Evolutionary conservation across 2,329 filamentous ascomycete genomes (phyloP).

Genomic region (Albophoma yamanashiensis): DNA sequence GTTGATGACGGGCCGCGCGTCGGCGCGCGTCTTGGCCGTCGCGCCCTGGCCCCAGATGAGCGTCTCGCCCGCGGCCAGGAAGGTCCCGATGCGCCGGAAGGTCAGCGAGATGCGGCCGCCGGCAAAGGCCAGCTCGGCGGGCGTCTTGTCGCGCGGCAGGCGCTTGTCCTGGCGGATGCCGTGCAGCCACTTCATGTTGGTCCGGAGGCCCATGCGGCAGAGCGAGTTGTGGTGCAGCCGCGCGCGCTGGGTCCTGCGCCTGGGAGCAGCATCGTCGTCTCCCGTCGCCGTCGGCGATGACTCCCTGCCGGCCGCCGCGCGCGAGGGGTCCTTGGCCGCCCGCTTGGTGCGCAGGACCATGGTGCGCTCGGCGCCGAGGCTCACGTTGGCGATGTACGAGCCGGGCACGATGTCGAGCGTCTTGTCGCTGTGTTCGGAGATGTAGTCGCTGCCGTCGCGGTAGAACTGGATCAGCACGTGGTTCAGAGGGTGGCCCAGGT

Average conservation of each 20-base stretch:
- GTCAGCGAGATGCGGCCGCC: constrained; percentile 85
- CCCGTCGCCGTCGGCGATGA: not conserved
- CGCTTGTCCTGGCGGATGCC: constrained; percentile 86
- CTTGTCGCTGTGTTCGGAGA: constrained; percentile 95
- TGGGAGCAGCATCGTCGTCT: constrained; percentile 8
- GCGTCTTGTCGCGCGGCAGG: constrained; percentile 51
- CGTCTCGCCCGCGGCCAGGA: constrained; percentile 51
- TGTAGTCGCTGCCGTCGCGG: constrained; percentile 79
- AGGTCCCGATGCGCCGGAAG: constrained; percentile 83
- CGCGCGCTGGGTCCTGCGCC: constrained; percentile 53
- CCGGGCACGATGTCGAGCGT: constrained; percentile 77
- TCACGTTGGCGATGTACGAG: constrained; percentile 85
- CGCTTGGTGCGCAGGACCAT: constrained; percentile 87
- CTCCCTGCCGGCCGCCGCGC: not conserved
- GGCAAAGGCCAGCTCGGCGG: constrained; percentile 58
- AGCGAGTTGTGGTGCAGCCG: constrained; percentile 81
- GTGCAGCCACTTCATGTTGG: constrained; percentile 84
- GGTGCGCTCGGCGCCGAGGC: constrained; percentile 79
- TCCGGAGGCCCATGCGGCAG: constrained; percentile 68
- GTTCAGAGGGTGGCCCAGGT: constrained; percentile 72
- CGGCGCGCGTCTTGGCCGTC: constrained; percentile 49
- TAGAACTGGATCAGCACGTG: constrained; percentile 92
- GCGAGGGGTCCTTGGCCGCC: constrained; percentile 27
- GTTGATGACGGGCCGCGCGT: constrained; percentile 56
- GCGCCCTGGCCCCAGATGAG: constrained; percentile 92